Conservation (phyloP, 345 rosid species). For the Eucalyptus melliodora region DNA sequence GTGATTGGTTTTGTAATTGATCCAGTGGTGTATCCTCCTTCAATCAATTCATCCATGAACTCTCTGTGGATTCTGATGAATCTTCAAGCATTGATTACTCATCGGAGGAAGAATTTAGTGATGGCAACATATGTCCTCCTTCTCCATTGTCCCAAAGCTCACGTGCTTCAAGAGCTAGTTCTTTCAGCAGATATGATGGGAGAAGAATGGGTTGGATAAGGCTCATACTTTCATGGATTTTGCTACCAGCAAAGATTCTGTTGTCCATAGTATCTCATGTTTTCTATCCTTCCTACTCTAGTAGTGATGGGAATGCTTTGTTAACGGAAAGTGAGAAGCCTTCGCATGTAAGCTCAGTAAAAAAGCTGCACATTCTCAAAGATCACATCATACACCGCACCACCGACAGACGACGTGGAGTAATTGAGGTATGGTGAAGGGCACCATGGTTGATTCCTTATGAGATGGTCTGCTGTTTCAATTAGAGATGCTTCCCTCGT, state of each 20-base stretch:
- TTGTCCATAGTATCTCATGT: constrained; percentile 35
- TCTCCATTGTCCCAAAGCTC: constrained; percentile 78
- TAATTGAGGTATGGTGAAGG: constrained; percentile 51
- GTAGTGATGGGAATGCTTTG: constrained; percentile 3
- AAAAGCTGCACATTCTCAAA: constrained; percentile 26
- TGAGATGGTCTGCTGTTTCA: not conserved
- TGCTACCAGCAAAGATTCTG: constrained; percentile 45
- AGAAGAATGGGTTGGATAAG: constrained; percentile 42
- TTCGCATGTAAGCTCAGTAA: constrained; percentile 18
- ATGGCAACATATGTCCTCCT: constrained; percentile 30
- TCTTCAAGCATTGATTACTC: constrained; percentile 58
- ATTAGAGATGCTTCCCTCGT: not conserved
- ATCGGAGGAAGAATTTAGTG: constrained; percentile 69
- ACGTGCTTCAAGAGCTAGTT: constrained; percentile 35
- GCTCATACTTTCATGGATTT: constrained; percentile 47
- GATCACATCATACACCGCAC: constrained; percentile 62
- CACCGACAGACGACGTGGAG: constrained; percentile 92
- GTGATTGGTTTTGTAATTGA: not conserved
- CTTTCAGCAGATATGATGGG: constrained; percentile 19
- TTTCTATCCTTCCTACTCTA: constrained; percentile 20
- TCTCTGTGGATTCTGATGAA: constrained; percentile 65
- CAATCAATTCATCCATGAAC: constrained; percentile 84
- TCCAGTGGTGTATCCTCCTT: constrained; percentile 91
- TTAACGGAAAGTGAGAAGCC: constrained; percentile 12
- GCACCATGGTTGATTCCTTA: not conserved